Evolutionary conservation across 495 filamentous ascomycete species (phyloP).

Genomic region (Daldinia childiae): DNA sequence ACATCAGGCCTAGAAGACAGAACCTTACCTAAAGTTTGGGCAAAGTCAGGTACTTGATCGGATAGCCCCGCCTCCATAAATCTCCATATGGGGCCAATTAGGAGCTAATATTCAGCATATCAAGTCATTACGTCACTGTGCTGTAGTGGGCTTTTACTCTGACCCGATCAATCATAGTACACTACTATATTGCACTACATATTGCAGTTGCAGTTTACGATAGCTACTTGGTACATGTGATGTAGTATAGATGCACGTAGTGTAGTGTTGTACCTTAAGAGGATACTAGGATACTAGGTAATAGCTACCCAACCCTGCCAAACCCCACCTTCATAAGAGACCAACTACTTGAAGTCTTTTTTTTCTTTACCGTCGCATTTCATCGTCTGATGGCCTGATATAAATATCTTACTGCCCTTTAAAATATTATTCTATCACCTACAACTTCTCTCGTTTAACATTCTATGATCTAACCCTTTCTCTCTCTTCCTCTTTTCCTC

Average conservation of each 20-base stretch:
- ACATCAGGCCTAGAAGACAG: conserved; percentile 3
- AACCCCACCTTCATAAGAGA: conserved; percentile 8
- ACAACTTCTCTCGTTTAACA: not conserved
- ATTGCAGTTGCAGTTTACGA: not conserved
- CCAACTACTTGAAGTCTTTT: not conserved
- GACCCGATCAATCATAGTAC: not conserved
- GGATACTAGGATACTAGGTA: not conserved
- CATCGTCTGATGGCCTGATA: conserved; percentile 3
- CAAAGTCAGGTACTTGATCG: not conserved
- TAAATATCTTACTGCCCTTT: not conserved
- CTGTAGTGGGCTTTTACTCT: not conserved
- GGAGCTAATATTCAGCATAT: not conserved
- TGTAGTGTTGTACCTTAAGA: not conserved
- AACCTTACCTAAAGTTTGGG: not conserved
- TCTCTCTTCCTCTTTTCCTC: not conserved
- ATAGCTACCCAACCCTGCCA: not conserved
- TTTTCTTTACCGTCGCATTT: not conserved
- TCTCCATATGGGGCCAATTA: not conserved
- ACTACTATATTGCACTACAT: too few relatives aligned
- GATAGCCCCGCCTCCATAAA: not conserved
- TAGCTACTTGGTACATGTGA: not conserved
- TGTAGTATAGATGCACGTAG: not conserved
- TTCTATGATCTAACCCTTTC: not conserved
- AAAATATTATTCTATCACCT: not conserved
- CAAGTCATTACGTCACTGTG: not conserved